Evolutionary conservation across 129 eudicot genomes (phyloP).

Genomic region (Pittosporum tobira): DNA sequence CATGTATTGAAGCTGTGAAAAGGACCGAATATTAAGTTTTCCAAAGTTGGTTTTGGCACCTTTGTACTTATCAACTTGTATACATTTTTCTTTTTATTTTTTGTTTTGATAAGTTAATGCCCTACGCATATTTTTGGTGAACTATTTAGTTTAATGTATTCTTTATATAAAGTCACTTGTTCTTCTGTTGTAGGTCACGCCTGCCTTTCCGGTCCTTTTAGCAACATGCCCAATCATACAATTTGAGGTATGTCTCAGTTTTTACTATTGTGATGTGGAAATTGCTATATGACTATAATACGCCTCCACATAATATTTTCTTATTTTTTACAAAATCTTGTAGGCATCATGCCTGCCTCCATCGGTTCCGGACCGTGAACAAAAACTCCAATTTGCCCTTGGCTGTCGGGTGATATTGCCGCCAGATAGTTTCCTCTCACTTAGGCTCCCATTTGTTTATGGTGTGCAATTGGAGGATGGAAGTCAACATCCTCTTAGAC

Average conservation of each 20-base stretch:
- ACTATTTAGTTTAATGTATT: not conserved
- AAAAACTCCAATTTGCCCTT: conserved; percentile 61
- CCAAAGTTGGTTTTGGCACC: not conserved
- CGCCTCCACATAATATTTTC: no score
- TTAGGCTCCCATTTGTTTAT: conserved; percentile 87
- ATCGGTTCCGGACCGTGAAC: conserved; percentile 44
- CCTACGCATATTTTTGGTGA: not conserved
- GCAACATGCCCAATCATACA: conserved; percentile 70
- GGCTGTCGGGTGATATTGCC: conserved; percentile 75
- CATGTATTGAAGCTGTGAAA: no score
- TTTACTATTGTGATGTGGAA: no score
- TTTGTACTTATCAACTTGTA: no score
- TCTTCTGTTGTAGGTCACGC: conserved; percentile 55
- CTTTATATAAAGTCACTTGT: not conserved
- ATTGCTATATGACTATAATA: not conserved
- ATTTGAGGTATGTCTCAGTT: conserved; percentile 61
- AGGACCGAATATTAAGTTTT: no score
- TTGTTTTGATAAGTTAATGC: no score
- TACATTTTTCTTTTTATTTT: no score
- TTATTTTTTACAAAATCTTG: conserved; percentile 10
- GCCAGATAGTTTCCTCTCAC: conserved; percentile 90
- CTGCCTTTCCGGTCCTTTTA: conserved; percentile 65
- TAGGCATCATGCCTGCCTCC: conserved; percentile 72
- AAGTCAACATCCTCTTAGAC: conserved; percentile 52
- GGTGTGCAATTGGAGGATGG: conserved; percentile 62